A percentile compares a stretch with the other conserved stretches of the same genome.
phyloP scores from a whole-genome alignment of 2,329 filamentous ascomycete species.

The Xylaria sp. region DNA sequence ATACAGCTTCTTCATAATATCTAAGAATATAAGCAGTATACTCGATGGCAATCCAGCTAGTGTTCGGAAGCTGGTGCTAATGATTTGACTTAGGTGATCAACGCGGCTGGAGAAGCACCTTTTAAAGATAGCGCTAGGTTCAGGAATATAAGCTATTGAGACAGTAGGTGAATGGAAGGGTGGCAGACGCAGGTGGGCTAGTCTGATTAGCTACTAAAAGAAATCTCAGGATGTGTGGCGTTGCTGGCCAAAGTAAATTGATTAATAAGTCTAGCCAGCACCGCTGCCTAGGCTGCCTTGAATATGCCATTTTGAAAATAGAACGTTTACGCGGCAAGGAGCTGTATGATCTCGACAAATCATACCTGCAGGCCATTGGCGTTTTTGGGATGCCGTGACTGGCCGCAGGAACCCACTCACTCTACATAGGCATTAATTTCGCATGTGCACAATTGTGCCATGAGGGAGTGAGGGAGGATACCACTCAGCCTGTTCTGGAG shows the following conservation, averaged over 20 bases:
- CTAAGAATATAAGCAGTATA: too few relatives aligned
- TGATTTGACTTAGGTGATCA: too few relatives aligned
- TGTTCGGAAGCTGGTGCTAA: too few relatives aligned
- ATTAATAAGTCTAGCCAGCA: background rate
- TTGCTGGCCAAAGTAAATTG: background rate
- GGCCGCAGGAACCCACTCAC: background rate
- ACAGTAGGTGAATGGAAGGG: too few relatives aligned
- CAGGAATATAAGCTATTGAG: too few relatives aligned
- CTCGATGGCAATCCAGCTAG: too few relatives aligned
- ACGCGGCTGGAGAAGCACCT: too few relatives aligned
- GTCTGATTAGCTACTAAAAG: background rate
- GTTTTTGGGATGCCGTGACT: background rate
- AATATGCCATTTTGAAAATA: too few relatives aligned
- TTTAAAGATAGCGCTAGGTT: too few relatives aligned
- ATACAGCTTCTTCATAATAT: too few relatives aligned
- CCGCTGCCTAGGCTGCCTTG: too few relatives aligned
- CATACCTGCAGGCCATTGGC: background rate
- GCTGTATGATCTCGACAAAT: background rate
- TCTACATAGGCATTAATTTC: background rate
- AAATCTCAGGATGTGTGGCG: background rate
- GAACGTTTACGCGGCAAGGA: background rate
- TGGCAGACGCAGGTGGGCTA: too few relatives aligned
- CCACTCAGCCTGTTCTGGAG: background rate
- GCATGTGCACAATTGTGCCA: background rate
- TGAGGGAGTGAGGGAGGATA: background rate